phyloP scores from a whole-genome alignment of 2,329 filamentous ascomycete species.

The Ophiostoma sp. region DNA sequence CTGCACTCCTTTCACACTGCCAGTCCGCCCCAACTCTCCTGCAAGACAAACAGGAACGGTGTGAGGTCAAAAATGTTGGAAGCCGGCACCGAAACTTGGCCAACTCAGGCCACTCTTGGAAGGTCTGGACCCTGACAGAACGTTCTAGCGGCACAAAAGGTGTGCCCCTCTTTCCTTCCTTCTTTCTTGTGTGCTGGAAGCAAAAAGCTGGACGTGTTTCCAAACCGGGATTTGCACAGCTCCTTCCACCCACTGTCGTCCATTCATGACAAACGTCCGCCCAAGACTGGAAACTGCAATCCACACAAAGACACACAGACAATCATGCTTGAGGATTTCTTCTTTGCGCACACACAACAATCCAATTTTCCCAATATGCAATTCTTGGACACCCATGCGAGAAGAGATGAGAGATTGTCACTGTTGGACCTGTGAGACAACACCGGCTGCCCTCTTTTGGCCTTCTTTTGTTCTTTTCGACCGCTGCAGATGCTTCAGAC shows the following conservation, averaged over 20 bases:
- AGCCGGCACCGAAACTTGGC: conserved; percentile 27
- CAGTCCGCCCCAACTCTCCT: not conserved
- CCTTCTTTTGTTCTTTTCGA: not conserved
- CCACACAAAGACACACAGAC: not conserved
- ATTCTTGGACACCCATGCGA: conserved; percentile 6
- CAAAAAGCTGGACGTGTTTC: not conserved
- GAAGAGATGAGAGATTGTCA: not conserved
- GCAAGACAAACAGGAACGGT: not conserved
- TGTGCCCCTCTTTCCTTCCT: conserved; percentile 10
- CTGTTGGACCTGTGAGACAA: not conserved
- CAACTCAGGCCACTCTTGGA: conserved; percentile 26
- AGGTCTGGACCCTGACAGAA: conserved; percentile 29
- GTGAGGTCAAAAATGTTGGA: conserved; percentile 25
- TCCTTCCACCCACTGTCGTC: not conserved
- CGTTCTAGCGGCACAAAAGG: conserved; percentile 23
- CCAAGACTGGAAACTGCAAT: not conserved
- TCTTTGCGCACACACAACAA: not conserved
- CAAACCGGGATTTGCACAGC: not conserved
- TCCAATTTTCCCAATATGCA: not conserved
- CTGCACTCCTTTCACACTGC: not conserved
- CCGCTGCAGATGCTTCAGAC: conserved; percentile 18
- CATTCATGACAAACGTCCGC: not conserved
- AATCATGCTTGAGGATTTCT: not conserved
- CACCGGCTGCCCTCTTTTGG: not conserved
- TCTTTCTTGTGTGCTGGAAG: conserved; percentile 2